A percentile compares a stretch with the other conserved stretches of the same genome.
Evolutionary conservation across 805 yeast genomes (phyloP).

Genomic region (Lipomyces kockii): DNA sequence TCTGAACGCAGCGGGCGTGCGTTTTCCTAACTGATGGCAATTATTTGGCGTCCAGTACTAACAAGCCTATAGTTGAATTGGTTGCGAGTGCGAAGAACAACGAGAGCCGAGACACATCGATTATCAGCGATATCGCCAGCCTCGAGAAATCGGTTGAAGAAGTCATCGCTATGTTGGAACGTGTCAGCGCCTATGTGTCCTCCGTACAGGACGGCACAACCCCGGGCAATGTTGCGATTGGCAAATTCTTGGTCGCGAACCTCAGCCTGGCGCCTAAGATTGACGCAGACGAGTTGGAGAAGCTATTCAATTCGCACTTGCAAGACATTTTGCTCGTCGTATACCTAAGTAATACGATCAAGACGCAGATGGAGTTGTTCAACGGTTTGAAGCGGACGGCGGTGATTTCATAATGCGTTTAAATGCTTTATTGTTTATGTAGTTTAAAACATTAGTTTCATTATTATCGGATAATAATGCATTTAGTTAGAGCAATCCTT

Average conservation of each 20-base stretch:
- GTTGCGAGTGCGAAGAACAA: constrained; percentile 45
- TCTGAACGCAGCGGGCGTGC: constrained; percentile 66
- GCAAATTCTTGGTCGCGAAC: constrained; percentile 63
- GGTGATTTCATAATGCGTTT: constrained; percentile 11
- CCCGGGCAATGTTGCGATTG: constrained; percentile 54
- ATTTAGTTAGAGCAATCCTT: not conserved
- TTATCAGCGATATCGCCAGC: constrained; percentile 44
- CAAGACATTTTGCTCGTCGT: constrained; percentile 83
- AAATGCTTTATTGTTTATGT: not conserved
- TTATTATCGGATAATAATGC: not conserved
- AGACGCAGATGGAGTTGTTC: constrained; percentile 58
- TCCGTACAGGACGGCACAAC: constrained; percentile 36
- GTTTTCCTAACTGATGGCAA: constrained; percentile 36
- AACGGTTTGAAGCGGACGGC: constrained; percentile 34
- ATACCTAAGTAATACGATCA: constrained; percentile 79
- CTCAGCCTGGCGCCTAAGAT: constrained; percentile 48
- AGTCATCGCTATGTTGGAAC: constrained; percentile 48
- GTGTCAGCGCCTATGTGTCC: constrained; percentile 47
- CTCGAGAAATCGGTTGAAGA: constrained; percentile 47
- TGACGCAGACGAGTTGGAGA: constrained; percentile 58
- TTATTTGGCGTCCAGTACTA: constrained; percentile 3
- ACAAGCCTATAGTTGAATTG: constrained; percentile 43
- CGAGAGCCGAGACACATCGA: constrained; percentile 43
- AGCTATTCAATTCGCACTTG: constrained; percentile 68
- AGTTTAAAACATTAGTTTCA: not conserved